Evolutionary conservation across 768 basidiomycete genomes (phyloP).

Genomic region (Mrakia gelida): DNA sequence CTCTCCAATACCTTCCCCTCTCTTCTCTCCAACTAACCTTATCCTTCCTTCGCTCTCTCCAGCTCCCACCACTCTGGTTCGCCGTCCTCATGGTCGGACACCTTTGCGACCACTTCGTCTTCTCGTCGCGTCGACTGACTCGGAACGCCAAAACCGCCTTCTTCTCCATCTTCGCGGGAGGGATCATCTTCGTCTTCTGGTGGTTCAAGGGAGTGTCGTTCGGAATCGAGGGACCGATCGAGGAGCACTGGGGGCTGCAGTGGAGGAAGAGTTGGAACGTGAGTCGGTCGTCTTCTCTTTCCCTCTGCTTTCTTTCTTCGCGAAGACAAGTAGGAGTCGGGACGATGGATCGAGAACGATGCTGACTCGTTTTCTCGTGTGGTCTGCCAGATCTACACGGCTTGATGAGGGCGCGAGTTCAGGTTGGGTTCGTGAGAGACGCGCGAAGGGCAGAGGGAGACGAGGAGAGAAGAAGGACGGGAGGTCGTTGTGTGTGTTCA

Average conservation of each 20-base stretch:
- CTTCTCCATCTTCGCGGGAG: constrained; percentile 60
- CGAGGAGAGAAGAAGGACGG: not conserved
- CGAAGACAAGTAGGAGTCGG: not conserved
- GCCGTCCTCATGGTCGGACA: constrained; percentile 86
- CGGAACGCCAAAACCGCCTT: constrained; percentile 63
- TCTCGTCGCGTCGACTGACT: constrained; percentile 64
- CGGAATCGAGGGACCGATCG: constrained; percentile 84
- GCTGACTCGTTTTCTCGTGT: not conserved
- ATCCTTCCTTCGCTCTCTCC: not conserved
- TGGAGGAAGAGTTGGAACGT: constrained; percentile 37
- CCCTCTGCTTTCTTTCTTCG: not conserved
- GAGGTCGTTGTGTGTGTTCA: not conserved
- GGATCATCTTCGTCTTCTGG: constrained; percentile 78
- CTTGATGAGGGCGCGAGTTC: not conserved
- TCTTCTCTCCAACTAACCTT: no score
- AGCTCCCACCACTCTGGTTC: constrained; percentile 91
- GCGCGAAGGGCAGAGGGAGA: not conserved
- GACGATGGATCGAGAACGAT: not conserved
- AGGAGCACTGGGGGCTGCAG: constrained; percentile 53
- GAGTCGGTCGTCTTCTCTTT: not conserved
- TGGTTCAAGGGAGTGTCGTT: constrained; percentile 89
- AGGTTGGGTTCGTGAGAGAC: not conserved
- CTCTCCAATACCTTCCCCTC: not conserved
- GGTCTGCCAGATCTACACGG: not conserved
- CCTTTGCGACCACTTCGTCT: constrained; percentile 87